Evolutionary conservation across 1,284 basidiomycete genomes (phyloP).

Genomic region (Apiotrichum gracile): DNA sequence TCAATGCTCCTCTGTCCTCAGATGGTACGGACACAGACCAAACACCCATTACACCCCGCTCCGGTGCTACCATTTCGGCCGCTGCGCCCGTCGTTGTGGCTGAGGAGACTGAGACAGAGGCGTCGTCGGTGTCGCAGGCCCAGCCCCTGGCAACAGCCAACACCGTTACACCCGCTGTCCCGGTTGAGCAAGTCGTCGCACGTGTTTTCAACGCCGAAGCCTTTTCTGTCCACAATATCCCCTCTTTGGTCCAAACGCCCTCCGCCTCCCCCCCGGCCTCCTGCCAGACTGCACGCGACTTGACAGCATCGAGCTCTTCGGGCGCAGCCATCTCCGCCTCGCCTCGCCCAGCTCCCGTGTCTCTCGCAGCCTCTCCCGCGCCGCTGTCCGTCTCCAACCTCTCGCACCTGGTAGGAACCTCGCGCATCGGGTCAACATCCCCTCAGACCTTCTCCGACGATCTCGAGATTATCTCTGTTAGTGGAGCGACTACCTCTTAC

Average conservation of each 20-base stretch:
- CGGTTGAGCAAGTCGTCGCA: not conserved
- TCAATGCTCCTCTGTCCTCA: not conserved
- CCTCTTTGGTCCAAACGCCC: too few relatives aligned
- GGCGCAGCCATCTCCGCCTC: not conserved
- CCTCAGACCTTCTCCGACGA: slow-evolving; percentile 1
- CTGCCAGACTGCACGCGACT: too few relatives aligned
- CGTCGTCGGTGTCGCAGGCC: not conserved
- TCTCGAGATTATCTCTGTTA: slow-evolving; percentile 10
- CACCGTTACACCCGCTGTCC: not conserved
- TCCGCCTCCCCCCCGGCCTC: too few relatives aligned
- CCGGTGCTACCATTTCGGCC: not conserved
- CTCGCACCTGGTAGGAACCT: not conserved
- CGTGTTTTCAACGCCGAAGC: too few relatives aligned
- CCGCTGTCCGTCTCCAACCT: not conserved
- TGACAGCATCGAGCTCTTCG: too few relatives aligned
- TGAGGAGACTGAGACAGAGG: not conserved
- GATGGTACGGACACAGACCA: not conserved
- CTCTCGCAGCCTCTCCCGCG: slow-evolving; percentile 2
- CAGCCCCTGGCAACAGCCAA: not conserved
- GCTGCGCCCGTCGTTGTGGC: too few relatives aligned
- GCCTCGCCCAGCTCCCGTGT: not conserved
- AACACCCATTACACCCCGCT: not conserved
- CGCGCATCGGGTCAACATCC: not conserved
- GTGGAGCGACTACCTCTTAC: slow-evolving; percentile 7
- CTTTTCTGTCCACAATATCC: not conserved